Conservation (phyloP, 1,284 basidiomycete genomes). For the Sporisorium sorghi region DNA sequence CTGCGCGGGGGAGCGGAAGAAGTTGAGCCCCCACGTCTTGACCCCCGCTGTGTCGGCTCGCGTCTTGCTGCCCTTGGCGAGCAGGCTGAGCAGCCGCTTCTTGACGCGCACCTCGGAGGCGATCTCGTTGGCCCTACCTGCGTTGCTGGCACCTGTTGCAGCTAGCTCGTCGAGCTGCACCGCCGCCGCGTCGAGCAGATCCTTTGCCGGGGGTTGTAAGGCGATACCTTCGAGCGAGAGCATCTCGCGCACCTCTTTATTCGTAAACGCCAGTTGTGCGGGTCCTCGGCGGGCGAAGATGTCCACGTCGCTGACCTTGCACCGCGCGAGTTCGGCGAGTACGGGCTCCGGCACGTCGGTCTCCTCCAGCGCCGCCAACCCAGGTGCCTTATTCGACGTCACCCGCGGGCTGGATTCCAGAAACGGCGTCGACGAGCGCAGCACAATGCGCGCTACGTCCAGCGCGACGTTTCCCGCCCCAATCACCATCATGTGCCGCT, state of each 20-base stretch:
- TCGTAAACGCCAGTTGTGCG: slow-evolving; percentile 89
- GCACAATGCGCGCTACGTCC: slow-evolving; percentile 90
- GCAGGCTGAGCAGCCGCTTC: slow-evolving; percentile 74
- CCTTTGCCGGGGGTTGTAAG: slow-evolving; percentile 72
- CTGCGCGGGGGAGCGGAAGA: slow-evolving; percentile 58
- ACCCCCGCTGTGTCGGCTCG: slow-evolving; percentile 25
- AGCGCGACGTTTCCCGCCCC: slow-evolving; percentile 97
- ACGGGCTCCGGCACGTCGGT: slow-evolving; percentile 87
- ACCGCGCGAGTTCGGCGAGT: slow-evolving; percentile 77
- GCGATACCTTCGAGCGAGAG: slow-evolving; percentile 79
- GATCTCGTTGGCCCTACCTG: slow-evolving; percentile 21
- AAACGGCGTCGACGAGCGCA: slow-evolving; percentile 71
- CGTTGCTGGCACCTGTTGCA: slow-evolving; percentile 18
- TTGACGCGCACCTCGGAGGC: slow-evolving; percentile 69
- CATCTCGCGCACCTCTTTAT: slow-evolving; percentile 94
- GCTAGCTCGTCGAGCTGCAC: slow-evolving; percentile 44
- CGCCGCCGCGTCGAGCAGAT: slow-evolving; percentile 68
- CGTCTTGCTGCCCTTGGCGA: slow-evolving; percentile 77
- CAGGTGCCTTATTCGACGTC: slow-evolving; percentile 38
- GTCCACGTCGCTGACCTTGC: slow-evolving; percentile 79
- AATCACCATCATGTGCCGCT: slow-evolving; percentile 81
- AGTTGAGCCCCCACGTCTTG: slow-evolving; percentile 61
- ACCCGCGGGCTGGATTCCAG: slow-evolving; percentile 27
- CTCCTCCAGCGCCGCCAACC: slow-evolving; percentile 74
- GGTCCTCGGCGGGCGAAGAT: slow-evolving; percentile 89